Base-by-base conservation (phyloP, 371 early-diverging fungal genomes). In the Mucor saturninus region DNA sequence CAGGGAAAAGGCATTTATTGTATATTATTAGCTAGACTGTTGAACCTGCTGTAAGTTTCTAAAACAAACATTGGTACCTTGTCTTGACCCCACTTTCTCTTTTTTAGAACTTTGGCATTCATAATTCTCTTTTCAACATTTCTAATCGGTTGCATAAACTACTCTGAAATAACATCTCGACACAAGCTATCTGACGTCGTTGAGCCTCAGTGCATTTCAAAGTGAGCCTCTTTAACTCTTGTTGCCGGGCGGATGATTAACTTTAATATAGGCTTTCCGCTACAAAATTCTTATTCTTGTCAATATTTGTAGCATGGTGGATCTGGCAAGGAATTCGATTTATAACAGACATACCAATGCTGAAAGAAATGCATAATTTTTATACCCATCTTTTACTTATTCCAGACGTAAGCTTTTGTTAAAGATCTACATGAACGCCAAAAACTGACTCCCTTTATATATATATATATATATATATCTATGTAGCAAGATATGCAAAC, bases 111-210 rank as follows among this genome's bases (percentile, higher is more conserved):
- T 14, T 75, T 93, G 40, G 93, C 89, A 2, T 96, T 98, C 81
- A 90, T 96, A 21, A 88, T 96, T 52, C 69, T 72, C 39, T 94
- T 97, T 72, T 85, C 95, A 11, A 91, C 91, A 0, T 98, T 98
- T 75, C 74, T 96, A 26, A 72, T 91, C 51, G 88, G 90, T 5
- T 98, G 99, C 76, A 81, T 98, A 39, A 92, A 98, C 72, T 93
- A 95, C 67, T 74, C 89, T 7, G 83, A 86, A 57, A 82, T 97
- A 28, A 86, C 86, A 28, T 75, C 83, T 40, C 85, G 86, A 46
- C 83, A 87, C 59, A 69, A 73, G 49, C 76, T 98, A 51, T 65
- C 77, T 1, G 90, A 95, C 8, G 92, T 95, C 1, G 73, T 97
- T 35, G 75, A 89, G 13, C 90, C 92, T 4, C 86, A 93, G 52